A percentile compares a stretch with the other conserved stretches of the same genome.
Conservation (phyloP, 23 red algal genomes). For the Gracilariopsis chorda region DNA sequence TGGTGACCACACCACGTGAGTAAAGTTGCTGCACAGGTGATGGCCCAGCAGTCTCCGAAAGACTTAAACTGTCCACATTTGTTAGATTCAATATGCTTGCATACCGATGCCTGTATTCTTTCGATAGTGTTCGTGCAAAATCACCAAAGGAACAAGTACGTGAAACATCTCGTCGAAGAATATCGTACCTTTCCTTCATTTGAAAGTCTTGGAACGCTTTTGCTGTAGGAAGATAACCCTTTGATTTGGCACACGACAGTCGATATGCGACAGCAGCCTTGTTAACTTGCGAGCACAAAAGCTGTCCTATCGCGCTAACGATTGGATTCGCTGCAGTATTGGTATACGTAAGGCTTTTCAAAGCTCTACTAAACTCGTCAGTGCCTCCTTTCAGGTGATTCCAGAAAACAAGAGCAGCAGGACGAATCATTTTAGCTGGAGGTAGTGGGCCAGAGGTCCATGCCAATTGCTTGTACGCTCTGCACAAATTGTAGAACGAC, state of each 20-base stretch:
- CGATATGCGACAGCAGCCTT: background rate
- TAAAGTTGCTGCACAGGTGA: no score
- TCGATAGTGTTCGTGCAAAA: background rate
- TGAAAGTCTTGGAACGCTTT: background rate
- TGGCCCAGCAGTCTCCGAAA: no score
- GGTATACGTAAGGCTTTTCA: background rate
- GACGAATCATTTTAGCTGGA: background rate
- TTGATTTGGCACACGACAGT: background rate
- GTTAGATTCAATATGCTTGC: no score
- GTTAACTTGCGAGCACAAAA: background rate
- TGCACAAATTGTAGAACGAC: background rate
- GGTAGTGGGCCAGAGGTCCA: background rate
- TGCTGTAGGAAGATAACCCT: background rate
- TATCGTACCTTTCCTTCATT: background rate
- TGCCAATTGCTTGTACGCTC: background rate
- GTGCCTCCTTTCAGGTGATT: background rate
- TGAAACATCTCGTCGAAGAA: background rate
- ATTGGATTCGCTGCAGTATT: background rate
- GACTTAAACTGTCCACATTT: no score
- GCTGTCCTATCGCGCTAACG: background rate
- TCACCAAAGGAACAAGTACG: no score
- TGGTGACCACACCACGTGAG: no score
- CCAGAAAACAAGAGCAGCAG: background rate
- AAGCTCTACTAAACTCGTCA: background rate
- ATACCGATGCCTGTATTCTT: no score